These are phyloP conservation scores for Acer saccharum DNA, from an alignment of 345 rosid genomes.

Conservation along the genomic window DNA sequence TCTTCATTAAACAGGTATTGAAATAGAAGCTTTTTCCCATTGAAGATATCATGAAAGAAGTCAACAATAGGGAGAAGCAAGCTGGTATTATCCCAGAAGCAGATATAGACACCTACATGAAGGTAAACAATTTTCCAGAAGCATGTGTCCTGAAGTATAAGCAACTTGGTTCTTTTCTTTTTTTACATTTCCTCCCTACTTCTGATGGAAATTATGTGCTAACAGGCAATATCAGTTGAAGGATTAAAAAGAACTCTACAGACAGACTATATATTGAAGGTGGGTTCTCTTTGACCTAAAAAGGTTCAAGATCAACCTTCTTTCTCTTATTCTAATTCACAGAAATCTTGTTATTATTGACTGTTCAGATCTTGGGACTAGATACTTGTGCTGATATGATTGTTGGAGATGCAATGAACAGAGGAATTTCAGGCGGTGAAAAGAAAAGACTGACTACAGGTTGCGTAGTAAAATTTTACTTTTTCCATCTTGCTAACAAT, in stretches of 20 bases:
- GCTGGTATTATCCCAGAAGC: slow-evolving; percentile 50
- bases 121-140: slow-evolving; percentile 16
- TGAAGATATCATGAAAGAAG: slow-evolving; percentile 42
- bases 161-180: no score
- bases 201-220: no score
- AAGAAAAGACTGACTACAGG: slow-evolving; percentile 55
- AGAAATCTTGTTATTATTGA: background rate
- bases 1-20: background rate
- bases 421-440: slow-evolving; percentile 67
- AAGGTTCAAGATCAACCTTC: background rate
- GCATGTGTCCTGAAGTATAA: no score
- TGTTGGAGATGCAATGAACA: slow-evolving; percentile 69
- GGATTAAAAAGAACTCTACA: slow-evolving; percentile 48
- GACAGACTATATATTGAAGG: slow-evolving; percentile 63
- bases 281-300: background rate
- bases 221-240: slow-evolving; percentile 39
- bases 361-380: slow-evolving; percentile 61
- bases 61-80: slow-evolving; percentile 48
- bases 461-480: background rate
- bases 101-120: slow-evolving; percentile 54
- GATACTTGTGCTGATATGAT: slow-evolving; percentile 66
- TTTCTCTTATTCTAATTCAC: background rate
- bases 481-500: no score
- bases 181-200: no score
- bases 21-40: background rate